Base-by-base conservation (phyloP, 352 stramenopile genomes). In the Globisporangium acanthophoron region DNA sequence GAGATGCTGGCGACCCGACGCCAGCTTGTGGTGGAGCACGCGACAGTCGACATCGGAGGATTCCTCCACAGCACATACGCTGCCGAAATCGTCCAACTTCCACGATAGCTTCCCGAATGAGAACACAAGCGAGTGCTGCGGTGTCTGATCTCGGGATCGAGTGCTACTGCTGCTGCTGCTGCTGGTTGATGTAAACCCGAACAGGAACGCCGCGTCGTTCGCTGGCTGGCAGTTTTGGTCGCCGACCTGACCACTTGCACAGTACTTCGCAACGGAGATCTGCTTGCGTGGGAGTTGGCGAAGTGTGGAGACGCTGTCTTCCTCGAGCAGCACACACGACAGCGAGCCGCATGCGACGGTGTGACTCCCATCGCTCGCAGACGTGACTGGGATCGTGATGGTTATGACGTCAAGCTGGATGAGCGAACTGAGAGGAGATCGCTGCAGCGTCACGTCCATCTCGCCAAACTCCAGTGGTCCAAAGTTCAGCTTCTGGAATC, bases 51-150 rank as follows among this genome's bases (percentile, higher is more conserved):
- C 41, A 12, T 45, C 21, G 0, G 24, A 33, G n/a, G 49, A 59
- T 2, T 66, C 63, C 20, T 61, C 74, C 12, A 53, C 52, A 50
- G 69, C 57, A 13, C 49, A 49, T 39, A 54, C 52, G 44, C 71
- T 60, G 5, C 45, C 41, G 40, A 62, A 51, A n/a, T 54, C 50
- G 24, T 76, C 64, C 35, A 69, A 72, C 37, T 41, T 59, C 72
- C 72, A 80, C 8, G 65, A 70, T 18, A 80, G 41, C 20, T 66
- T 70, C 4, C 56, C 67, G n/a, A 80, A 74, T 12, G 67, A 70
- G 20, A 78, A 37, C 20, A 63, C 41, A 11, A 75, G 56, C n/a
- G 57, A 67, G 13, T 58, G 54, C 12, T 40, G 59, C 21, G 29
- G 16, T 29, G n/a, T 45, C 29, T 8, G 11, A 5, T 13, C 50